phyloP scores from a whole-genome alignment of 352 stramenopile species.

The Globisporangium perplexum region DNA sequence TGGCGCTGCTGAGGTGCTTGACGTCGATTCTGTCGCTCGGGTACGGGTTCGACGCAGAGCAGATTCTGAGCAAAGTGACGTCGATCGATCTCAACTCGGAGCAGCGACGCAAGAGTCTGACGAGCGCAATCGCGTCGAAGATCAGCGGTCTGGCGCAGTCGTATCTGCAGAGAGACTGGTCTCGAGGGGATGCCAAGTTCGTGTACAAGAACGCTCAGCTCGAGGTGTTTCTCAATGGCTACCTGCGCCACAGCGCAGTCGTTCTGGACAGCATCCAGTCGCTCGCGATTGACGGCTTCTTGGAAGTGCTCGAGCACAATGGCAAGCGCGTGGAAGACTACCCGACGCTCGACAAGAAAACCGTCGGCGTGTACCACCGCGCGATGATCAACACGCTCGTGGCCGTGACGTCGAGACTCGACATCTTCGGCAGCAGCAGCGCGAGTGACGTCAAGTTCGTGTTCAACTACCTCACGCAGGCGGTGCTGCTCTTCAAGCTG shows the following conservation, averaged over 20 bases:
- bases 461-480: constrained; percentile 48
- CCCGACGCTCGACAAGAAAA: constrained; percentile 55
- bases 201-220: constrained; percentile 33
- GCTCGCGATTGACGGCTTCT: constrained; percentile 34
- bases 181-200: constrained; percentile 28
- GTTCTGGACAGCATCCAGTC: constrained; percentile 44
- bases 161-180: constrained; percentile 45
- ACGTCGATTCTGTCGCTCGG: constrained; percentile 17
- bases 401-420: constrained; percentile 24
- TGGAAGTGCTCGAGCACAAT: constrained; percentile 32
- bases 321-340: constrained; percentile 12
- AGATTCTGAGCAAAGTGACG: constrained; percentile 10
- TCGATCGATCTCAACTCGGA: constrained; percentile 14
- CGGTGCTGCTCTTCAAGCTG: constrained; percentile 54
- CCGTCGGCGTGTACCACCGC: constrained; percentile 33
- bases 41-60: constrained; percentile 17
- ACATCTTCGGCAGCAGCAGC: constrained; percentile 17
- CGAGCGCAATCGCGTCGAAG: constrained; percentile 20
- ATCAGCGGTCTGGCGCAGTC: constrained; percentile 29
- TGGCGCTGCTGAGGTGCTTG: constrained; percentile 21
- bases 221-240: constrained; percentile 27
- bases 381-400: constrained; percentile 46
- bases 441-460: constrained; percentile 22
- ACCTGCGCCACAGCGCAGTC: constrained; percentile 31
- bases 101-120: constrained; percentile 9